Base-by-base conservation (phyloP, 2,329 filamentous ascomycete species). In the Pseudofabraea citricarpa region DNA sequence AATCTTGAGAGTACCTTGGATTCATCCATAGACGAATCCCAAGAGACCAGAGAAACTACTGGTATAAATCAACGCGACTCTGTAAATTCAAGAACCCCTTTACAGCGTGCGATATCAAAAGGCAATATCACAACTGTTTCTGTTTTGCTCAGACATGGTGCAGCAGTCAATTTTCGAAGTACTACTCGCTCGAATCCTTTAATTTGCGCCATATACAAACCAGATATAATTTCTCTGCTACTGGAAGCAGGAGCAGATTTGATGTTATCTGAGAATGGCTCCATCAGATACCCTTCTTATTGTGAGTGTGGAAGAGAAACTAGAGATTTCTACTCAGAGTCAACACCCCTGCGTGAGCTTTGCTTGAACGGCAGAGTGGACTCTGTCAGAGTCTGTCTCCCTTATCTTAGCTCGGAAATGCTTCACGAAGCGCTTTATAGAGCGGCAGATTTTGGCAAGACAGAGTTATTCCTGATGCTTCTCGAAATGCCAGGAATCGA, bases 191-290 rank as follows among this genome's bases (percentile, higher is more conserved):
- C 53, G 2, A 64, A 47, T 18, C 62, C 67, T 6, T 43, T 71
- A 70, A 38, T 6, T 46, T 13, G 66, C 66, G 6, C 62, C 64
- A 5, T 40, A 6, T 5, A 51, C 46, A 7, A 65, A 65, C 26
- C 56, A 62, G 36, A 36, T 46, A 4, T 51, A 51, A 6, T 56
- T 55, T 26, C 52, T 65, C 5, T 54, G 1, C 51, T 70, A 3
- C 44, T 71, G 4, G 45, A 58, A 8, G 61, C 62, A 12, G 68
- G 67, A 5, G 62, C 64, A 3, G 48, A 62, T 33, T 57, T 64
- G 0, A 41, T 64, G 6, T 54, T 56, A 0, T 12, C 40, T 2
- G 65, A 61, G 44, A n/a, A n/a, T n/a, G n/a, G n/a, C n/a, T n/a
- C n/a, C n/a, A n/a, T n/a, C n/a, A n/a, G n/a, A n/a, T n/a, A n/a